Evolutionary conservation across 495 filamentous ascomycete species (phyloP), one percentile per base, ranked within the genome.

Genomic region (Penicillium crystallinum): DNA sequence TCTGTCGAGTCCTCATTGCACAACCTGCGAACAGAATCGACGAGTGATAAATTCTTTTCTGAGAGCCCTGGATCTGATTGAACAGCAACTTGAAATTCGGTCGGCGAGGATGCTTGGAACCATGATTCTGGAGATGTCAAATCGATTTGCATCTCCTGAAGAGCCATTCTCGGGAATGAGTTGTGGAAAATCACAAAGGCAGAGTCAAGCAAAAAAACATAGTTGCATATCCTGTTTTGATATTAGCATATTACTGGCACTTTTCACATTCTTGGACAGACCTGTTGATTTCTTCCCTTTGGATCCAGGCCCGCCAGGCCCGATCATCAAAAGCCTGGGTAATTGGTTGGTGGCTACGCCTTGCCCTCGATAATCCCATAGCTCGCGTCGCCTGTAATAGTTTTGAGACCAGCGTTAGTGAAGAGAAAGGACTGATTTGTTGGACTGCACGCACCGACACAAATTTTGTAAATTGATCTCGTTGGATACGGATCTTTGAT

Each of bases 101-200:
- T 14, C 7, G 22, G 33, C 33, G 48, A 52, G 6, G 48, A 5
- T 41, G 29, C 30, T 36, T 47, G 44, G 14, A 47, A 36, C 15
- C 12, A 22, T 19, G 29, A 5, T 27, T 54, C 44, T 35, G 44
- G n/a, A 35, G 30, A 47, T 11, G 30, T 36, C 17, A 47, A 15
- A 47, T 47, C 44, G 23, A 47, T 47, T 6, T 34, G 29, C 30
- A 47, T 47, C 23, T 47, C 44, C 11, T 36, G 30, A 7, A 47
- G 29, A 19, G 30, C 30, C 44, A 47, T 47, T 47, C 30, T 18
- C 18, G 30, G 44, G 17, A 47, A 31, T n/a, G 30, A 47, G 14
- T 47, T 47, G 44, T 47, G 30, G 9, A 47, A 47, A 12, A 36
- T 36, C 8, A 31, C 44, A 47, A 47, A 36, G 15, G 17, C 44